Evolutionary conservation across 2,329 filamentous ascomycete species (phyloP).

Genomic region (Colletotrichum sidae): DNA sequence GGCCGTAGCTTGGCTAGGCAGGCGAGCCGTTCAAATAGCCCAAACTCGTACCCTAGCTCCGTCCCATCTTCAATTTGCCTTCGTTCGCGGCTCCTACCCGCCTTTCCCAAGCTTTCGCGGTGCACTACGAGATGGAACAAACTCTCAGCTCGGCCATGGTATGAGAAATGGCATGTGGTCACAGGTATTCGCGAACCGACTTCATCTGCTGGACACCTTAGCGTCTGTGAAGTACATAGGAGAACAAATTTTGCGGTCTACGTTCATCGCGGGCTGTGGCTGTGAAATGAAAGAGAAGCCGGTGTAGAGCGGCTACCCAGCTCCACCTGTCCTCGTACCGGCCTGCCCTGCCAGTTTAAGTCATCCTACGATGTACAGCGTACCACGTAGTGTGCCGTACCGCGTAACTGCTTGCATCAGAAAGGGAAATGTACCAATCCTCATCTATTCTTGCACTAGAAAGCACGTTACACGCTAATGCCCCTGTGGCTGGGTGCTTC

Average conservation of each 20-base stretch:
- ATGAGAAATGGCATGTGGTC: background rate
- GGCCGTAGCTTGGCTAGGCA: constrained; percentile 8
- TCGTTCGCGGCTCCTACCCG: background rate
- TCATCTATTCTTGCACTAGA: constrained; percentile 17
- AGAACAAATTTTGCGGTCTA: no score
- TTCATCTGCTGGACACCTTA: no score
- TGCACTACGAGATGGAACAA: constrained; percentile 8
- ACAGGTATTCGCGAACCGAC: no score
- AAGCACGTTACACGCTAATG: constrained; percentile 32
- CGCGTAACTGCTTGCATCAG: constrained; percentile 4
- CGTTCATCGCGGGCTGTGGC: no score
- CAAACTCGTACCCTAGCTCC: constrained; percentile 15
- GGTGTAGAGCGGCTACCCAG: no score
- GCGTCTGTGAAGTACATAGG: no score
- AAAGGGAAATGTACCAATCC: constrained; percentile 1
- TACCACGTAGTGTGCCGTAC: no score
- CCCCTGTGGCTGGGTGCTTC: constrained; percentile 34
- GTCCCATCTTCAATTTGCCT: constrained; percentile 7
- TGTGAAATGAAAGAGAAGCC: no score
- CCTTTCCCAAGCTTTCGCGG: constrained; percentile 20
- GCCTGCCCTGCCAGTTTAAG: no score
- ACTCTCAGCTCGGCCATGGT: constrained; percentile 17
- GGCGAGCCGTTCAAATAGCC: constrained; percentile 25
- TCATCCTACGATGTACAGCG: background rate
- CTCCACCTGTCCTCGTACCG: no score